These are phyloP conservation scores for Leptomonas pyrrhocoris DNA, from an alignment of 208 protist genomes.

Conservation along the genomic window DNA sequence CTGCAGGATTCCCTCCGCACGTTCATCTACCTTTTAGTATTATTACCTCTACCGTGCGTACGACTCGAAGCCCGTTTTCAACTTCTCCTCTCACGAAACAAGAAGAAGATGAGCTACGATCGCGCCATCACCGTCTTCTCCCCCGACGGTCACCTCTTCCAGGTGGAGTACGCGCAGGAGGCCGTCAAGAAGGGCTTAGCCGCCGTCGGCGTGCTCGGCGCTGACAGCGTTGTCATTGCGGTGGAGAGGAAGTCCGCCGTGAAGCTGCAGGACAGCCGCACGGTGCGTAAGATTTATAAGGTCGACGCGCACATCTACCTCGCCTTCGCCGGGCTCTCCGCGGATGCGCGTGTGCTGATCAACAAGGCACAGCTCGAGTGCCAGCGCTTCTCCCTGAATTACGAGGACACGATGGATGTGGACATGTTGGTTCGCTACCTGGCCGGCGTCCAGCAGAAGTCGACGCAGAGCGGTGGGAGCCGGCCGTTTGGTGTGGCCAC, in stretches of 20 bases:
- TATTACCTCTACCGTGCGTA: too few relatives aligned
- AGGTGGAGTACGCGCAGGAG: constrained; percentile 99
- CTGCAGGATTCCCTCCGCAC: too few relatives aligned
- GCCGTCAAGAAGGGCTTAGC: constrained; percentile 98
- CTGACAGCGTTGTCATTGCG: constrained; percentile 95
- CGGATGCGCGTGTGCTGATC: constrained; percentile 99
- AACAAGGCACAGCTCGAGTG: constrained; percentile 98
- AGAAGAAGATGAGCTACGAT: constrained; percentile 95
- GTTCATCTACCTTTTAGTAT: too few relatives aligned
- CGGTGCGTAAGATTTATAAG: constrained; percentile 98
- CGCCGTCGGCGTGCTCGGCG: constrained; percentile 88
- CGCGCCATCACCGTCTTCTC: constrained; percentile 99
- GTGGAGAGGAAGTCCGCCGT: constrained; percentile 98
- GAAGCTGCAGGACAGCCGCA: constrained; percentile 99
- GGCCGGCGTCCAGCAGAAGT: constrained; percentile 97
- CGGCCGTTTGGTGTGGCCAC: constrained; percentile 99
- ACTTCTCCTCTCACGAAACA: too few relatives aligned
- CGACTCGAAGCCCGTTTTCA: too few relatives aligned
- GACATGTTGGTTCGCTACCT: constrained; percentile 99
- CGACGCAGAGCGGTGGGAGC: constrained; percentile 98
- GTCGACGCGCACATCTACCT: constrained; percentile 99
- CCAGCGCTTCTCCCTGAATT: constrained; percentile 98
- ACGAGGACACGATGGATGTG: constrained; percentile 98
- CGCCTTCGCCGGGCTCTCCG: constrained; percentile 98
- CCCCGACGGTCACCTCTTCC: constrained; percentile 99